These are phyloP conservation scores for Dendrobium officinale DNA, from an alignment of 106 monocot species.

Conservation along the genomic window DNA sequence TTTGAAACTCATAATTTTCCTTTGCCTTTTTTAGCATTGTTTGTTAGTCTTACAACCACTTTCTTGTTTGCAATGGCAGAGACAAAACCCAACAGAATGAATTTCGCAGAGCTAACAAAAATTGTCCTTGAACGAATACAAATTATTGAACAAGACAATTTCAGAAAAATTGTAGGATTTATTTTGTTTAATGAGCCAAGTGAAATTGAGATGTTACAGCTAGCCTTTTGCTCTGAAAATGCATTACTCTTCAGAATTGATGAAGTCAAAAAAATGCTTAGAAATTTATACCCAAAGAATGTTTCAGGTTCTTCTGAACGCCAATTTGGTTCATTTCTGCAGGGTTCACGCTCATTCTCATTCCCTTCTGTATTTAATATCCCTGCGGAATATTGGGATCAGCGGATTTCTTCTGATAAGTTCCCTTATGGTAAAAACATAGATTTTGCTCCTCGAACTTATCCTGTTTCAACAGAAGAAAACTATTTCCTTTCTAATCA, in stretches of 20 bases:
- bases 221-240: slow-evolving; percentile 50
- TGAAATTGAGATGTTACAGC: slow-evolving; percentile 39
- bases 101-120: slow-evolving; percentile 42
- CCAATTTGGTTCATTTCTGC: slow-evolving; percentile 13
- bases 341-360: no score
- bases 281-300: background rate
- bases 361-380: slow-evolving; percentile 10
- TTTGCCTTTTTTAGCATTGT: no score
- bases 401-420: slow-evolving; percentile 10
- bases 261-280: slow-evolving; percentile 35
- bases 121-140: slow-evolving; percentile 41
- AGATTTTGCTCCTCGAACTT: slow-evolving; percentile 11
- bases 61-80: slow-evolving; percentile 11
- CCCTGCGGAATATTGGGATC: slow-evolving; percentile 19
- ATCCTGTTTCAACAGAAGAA: slow-evolving; percentile 4
- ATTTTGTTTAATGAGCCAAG: slow-evolving; percentile 36
- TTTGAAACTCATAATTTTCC: background rate
- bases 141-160: slow-evolving; percentile 45
- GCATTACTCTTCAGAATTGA: slow-evolving; percentile 30
- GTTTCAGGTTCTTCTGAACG: background rate
- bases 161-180: slow-evolving; percentile 46
- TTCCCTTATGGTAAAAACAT: slow-evolving; percentile 6
- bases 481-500: slow-evolving; percentile 3
- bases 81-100: slow-evolving; percentile 31
- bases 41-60: background rate